Percentiles rank a stretch among this genome's conserved stretches.
Conservation (phyloP, 2,329 filamentous ascomycete species). For the Aureobasidium sp. region DNA sequence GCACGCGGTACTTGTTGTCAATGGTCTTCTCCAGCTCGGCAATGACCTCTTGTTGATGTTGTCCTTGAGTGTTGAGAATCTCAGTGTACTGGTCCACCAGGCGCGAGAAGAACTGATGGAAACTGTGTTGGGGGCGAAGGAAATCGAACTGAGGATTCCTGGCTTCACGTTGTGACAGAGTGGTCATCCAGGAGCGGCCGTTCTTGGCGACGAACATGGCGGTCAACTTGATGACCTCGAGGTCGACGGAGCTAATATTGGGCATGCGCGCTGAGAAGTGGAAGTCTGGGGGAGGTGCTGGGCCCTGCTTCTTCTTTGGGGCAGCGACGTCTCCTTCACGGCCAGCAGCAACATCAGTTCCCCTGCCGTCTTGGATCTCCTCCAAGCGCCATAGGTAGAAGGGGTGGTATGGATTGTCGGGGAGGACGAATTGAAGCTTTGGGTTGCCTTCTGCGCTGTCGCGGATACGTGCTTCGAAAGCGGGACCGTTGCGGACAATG, state of each 20-base stretch:
- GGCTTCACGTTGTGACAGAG: slow-evolving; percentile 77
- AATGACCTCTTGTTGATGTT: slow-evolving; percentile 62
- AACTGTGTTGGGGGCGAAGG: slow-evolving; percentile 84
- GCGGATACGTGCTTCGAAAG: slow-evolving; percentile 76
- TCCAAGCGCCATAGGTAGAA: slow-evolving; percentile 87
- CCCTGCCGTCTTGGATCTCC: slow-evolving; percentile 77
- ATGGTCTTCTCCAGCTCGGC: slow-evolving; percentile 65
- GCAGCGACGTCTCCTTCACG: slow-evolving; percentile 54
- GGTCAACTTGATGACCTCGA: slow-evolving; percentile 64
- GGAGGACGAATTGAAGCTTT: slow-evolving; percentile 83
- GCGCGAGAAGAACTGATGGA: slow-evolving; percentile 91
- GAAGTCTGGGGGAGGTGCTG: slow-evolving; percentile 76
- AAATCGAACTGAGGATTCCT: slow-evolving; percentile 96
- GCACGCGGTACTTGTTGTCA: slow-evolving; percentile 67
- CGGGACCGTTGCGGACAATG: slow-evolving; percentile 57
- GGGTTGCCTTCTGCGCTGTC: slow-evolving; percentile 75
- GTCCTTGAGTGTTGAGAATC: slow-evolving; percentile 59
- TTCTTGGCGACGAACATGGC: slow-evolving; percentile 90
- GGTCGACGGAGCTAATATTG: slow-evolving; percentile 89
- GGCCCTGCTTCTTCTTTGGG: slow-evolving; percentile 63
- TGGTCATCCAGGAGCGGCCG: slow-evolving; percentile 83
- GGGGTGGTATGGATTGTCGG: slow-evolving; percentile 71
- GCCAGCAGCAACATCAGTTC: slow-evolving; percentile 68
- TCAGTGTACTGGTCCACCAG: slow-evolving; percentile 90
- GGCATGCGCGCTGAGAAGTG: slow-evolving; percentile 95